Evolutionary conservation across 2,329 filamentous ascomycete genomes (phyloP), one percentile per base, ranked within the genome.

Genomic region (Dothiorella sarmentorum): DNA sequence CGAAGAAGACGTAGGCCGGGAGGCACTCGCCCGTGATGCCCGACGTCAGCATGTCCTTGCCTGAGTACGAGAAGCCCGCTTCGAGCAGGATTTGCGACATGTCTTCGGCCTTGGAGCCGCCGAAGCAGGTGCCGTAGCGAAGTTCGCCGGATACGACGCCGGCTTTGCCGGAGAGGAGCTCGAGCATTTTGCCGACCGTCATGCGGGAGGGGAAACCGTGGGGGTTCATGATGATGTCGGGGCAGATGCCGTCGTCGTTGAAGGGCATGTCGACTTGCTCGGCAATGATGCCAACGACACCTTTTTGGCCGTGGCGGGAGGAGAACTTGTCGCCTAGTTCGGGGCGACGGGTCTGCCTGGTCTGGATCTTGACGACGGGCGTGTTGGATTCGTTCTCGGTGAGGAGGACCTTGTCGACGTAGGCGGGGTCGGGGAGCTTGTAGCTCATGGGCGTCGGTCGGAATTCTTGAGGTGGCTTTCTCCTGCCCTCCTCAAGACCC

Each of bases 161-260:
- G 0, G 94, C 94, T 75, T 99, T 99, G 63, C 94, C 94, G 0
- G 92, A 91, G 15, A 99, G 81, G 43, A 96, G 89, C 72, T 99
- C 94, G 52, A 99, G 84, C 80, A 99, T 89, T 75, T 99, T 99
- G 29, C 94, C 94, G 62, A 99, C 94, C 56, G 94, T 99, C 94
- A 99, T 99, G 74, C 94, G 94, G 29, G 93, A 97, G 1, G 94
- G 94, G 82, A 99, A 99, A 86, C 94, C 94, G 77, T 99, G 94
- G 0, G 95, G 94, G 79, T 99, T 99, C 94, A 99, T 99, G 84
- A 99, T 99, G 65, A 99, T 97, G 74, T 99, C 94, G 0, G 94
- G 94, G n/a, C 86, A 88, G 64, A 99, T 85, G 2, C 94, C 95
- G 55, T 82, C 80, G 74, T 99, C 94, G 33, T 89, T 89, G 77